A percentile compares a stretch with the other conserved stretches of the same genome.
Evolutionary conservation across 495 filamentous ascomycete genomes (phyloP).

Genomic region (Aspergillus conjunctus): DNA sequence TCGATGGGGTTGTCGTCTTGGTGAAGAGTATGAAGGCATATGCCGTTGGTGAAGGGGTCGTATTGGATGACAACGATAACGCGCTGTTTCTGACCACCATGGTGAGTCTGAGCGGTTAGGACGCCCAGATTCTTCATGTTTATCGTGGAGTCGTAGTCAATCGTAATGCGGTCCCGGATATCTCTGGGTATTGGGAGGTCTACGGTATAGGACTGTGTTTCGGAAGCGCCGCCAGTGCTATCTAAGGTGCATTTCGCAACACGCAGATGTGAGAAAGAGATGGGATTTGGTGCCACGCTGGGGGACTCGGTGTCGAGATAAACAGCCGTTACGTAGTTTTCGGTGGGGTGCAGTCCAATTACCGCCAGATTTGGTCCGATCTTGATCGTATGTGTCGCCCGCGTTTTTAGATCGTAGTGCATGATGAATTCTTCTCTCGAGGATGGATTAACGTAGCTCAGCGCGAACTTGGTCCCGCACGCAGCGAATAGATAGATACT

Average conservation of each 20-base stretch:
- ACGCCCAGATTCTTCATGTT: conserved; percentile 19
- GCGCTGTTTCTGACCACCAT: neutral
- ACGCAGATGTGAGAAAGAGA: conserved; percentile 3
- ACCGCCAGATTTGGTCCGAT: conserved; percentile 14
- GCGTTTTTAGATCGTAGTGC: conserved; percentile 30
- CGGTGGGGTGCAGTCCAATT: conserved; percentile 14
- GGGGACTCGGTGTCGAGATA: conserved; percentile 9
- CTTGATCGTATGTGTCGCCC: conserved; percentile 21
- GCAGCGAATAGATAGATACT: conserved; percentile 18
- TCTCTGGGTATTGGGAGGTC: neutral
- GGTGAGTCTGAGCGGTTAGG: conserved; percentile 6
- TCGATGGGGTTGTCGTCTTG: conserved; percentile 1
- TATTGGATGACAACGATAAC: conserved; percentile 16
- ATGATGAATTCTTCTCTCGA: conserved; percentile 18
- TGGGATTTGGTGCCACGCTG: neutral
- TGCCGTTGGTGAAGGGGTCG: conserved; percentile 11
- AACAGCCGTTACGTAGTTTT: conserved; percentile 16
- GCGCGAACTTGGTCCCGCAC: conserved; percentile 24
- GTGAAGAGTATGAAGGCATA: conserved; percentile 17
- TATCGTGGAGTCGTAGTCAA: neutral
- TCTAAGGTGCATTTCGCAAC: conserved; percentile 20
- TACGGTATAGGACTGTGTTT: neutral
- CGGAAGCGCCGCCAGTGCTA: neutral
- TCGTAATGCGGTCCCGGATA: neutral
- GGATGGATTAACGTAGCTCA: conserved; percentile 7